Base-by-base conservation (phyloP, 305 asterid genomes). In the Galium porrigens region DNA sequence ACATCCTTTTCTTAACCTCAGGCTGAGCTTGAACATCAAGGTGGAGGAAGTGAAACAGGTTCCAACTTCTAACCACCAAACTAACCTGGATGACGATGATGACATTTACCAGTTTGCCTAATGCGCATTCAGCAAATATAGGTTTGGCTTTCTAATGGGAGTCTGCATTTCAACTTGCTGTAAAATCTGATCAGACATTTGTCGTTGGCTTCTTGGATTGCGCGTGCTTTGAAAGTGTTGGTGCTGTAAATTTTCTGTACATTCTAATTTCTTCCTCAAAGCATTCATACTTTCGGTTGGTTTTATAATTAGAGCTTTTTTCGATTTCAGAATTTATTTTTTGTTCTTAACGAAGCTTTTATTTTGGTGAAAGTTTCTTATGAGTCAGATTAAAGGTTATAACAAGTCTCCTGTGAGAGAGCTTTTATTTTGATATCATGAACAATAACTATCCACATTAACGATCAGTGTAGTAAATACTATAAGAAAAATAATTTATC, bases 11-110 rank as follows among this genome's bases (percentile, higher is more conserved):
- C n/a, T 10, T 76, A 1, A 10, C 37, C 70, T 73, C 95, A 90
- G 97, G 95, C 92, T 66, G 86, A 84, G 75, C 86, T 80, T 49
- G 74, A 74, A 75, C 85, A 78, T 49, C 74, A 73, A 49, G 75
- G 68, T 22, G 63, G 67, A 0, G 86, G 74, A 22, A 76, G 73
- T 5, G 83, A 78, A 69, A 18, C 78, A 64, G 63, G 82, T 32
- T 67, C 74, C 74, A 15, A 58, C 77, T 58, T 66, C 80, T 51
- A 63, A 36, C 59, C 63, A 55, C 34, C 67, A 66, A 44, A 62
- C 73, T 51, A 41, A 17, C 66, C 72, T 71, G 83, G 82, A 72
- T 70, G 79, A 79, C 72, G 79, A 81, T 73, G 78, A 79, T 68
- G 74, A 73, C 70, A 70, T 64, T 72, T 72, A 77, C 72, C 67